A percentile compares a stretch with the other conserved stretches of the same genome.
phyloP scores from a whole-genome alignment of 1,284 basidiomycete species.

The Clitocybe nebularis region DNA sequence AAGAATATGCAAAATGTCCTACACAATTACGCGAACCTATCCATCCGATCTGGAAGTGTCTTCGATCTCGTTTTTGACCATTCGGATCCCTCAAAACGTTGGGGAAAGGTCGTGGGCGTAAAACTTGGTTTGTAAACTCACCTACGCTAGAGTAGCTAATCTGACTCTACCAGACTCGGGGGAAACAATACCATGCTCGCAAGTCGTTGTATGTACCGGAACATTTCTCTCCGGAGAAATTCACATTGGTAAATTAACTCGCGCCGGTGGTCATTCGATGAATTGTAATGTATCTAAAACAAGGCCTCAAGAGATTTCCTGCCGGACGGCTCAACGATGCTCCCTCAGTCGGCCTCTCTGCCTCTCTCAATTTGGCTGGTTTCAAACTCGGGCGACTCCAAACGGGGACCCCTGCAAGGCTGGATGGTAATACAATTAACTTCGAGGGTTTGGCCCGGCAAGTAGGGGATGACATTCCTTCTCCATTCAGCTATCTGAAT shows the following conservation, averaged over 20 bases:
- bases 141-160: no score
- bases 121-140: conserved; percentile 61
- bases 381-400: conserved; percentile 82
- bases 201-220: conserved; percentile 86
- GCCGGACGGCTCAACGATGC: conserved; percentile 81
- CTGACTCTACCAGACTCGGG: conserved; percentile 74
- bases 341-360: conserved; percentile 72
- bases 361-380: conserved; percentile 69
- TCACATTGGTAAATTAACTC: conserved; percentile 62
- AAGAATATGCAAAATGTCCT: conserved; percentile 73
- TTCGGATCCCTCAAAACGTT: conserved; percentile 28
- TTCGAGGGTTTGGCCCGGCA: conserved; percentile 58
- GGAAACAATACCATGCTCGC: conserved; percentile 72
- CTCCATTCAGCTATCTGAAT: conserved; percentile 61
- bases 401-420: conserved; percentile 85
- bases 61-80: conserved; percentile 74
- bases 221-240: conserved; percentile 89
- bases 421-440: conserved; percentile 69
- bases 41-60: conserved; percentile 71
- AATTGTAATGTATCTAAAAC: neutral
- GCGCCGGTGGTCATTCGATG: neutral
- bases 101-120: conserved; percentile 63
- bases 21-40: conserved; percentile 62
- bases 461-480: conserved; percentile 54
- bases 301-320: conserved; percentile 72